Base-by-base conservation (phyloP, 768 basidiomycete species). In the Kwoniella bestiolae region DNA sequence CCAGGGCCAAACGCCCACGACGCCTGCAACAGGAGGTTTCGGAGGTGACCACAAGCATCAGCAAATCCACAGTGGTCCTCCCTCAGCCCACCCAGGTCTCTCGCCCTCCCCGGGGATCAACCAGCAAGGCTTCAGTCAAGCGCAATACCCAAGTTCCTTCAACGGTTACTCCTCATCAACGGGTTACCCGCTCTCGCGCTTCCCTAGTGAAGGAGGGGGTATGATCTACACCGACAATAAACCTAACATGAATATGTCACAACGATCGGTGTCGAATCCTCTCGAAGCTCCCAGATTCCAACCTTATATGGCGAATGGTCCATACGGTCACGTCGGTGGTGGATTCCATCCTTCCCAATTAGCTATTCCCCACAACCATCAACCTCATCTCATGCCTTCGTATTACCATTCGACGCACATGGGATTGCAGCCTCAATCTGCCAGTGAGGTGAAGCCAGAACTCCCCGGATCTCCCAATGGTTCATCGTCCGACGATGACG, bases 311-410 rank as follows among this genome's bases (percentile, higher is more conserved):
- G 35, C 63, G 1, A 49, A 62, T 3, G 66, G 62, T 25, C 53
- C 70, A 0, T 69, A 49, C 41, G 63, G 64, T 21, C 60, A 67
- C 28, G 69, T 70, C 46, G 73, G 68, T 47, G 75, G 75, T 5
- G 75, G 75, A 0, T 77, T 77, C 60, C 51, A 63, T 9, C 57
- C 71, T 4, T 58, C 58, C 18, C 75, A 77, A 60, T 52, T 77
- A 26, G 61, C 75, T 6, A 60, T 74, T 7, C 75, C 75, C 3
- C 56, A 32, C 2, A 53, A 58, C 32, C 63, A 68, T 29, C 60
- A 65, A n/a, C 47, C 59, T 28, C 63, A 67, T 35, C 69, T 73
- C 9, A 35, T 56, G 26, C 61, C 71, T 2, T 69, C 71, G 18
- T 72, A 68, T 41, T 57, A 63, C 31, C 52, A 56, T 26, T 44